These are phyloP conservation scores for Fusarium brachygibbosum DNA, from an alignment of 2,329 filamentous ascomycete species.

Conservation along the genomic window DNA sequence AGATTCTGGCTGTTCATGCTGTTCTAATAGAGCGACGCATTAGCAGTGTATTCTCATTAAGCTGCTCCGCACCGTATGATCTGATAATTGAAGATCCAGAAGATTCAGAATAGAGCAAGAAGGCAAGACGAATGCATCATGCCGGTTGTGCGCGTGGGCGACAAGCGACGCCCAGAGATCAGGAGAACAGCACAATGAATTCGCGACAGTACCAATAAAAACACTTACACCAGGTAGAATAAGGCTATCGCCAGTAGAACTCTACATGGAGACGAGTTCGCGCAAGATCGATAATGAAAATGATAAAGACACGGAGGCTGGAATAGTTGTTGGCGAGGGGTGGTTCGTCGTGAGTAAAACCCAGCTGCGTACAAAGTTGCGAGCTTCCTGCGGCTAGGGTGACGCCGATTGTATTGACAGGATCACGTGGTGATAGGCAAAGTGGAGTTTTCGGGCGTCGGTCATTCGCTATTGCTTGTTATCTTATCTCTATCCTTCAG, in stretches of 20 bases:
- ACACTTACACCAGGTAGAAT: slow-evolving; percentile 55
- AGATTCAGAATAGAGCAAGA: neutral
- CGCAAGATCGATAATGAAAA: slow-evolving; percentile 31
- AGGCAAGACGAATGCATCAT: neutral
- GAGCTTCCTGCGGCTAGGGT: slow-evolving; percentile 54
- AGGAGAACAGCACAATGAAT: slow-evolving; percentile 42
- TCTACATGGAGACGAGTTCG: slow-evolving; percentile 55
- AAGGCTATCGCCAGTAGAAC: slow-evolving; percentile 50
- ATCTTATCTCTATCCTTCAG: slow-evolving; percentile 32
- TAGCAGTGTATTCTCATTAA: slow-evolving; percentile 26
- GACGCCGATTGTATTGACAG: slow-evolving; percentile 54
- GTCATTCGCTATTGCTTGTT: slow-evolving; percentile 25
- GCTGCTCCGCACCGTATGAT: neutral
- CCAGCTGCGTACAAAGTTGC: slow-evolving; percentile 54
- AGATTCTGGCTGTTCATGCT: slow-evolving; percentile 64
- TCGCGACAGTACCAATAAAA: slow-evolving; percentile 47
- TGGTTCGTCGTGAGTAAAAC: slow-evolving; percentile 42
- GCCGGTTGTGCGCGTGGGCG: slow-evolving; percentile 11
- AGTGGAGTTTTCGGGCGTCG: slow-evolving; percentile 1
- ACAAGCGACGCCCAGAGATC: slow-evolving; percentile 40
- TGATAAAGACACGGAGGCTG: slow-evolving; percentile 31
- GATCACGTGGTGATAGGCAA: slow-evolving; percentile 55
- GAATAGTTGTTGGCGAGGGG: slow-evolving; percentile 35
- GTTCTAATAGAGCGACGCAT: slow-evolving; percentile 39
- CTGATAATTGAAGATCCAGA: neutral